phyloP scores from a whole-genome alignment of 2,329 filamentous ascomycete species.

The Neospermospora avenae region DNA sequence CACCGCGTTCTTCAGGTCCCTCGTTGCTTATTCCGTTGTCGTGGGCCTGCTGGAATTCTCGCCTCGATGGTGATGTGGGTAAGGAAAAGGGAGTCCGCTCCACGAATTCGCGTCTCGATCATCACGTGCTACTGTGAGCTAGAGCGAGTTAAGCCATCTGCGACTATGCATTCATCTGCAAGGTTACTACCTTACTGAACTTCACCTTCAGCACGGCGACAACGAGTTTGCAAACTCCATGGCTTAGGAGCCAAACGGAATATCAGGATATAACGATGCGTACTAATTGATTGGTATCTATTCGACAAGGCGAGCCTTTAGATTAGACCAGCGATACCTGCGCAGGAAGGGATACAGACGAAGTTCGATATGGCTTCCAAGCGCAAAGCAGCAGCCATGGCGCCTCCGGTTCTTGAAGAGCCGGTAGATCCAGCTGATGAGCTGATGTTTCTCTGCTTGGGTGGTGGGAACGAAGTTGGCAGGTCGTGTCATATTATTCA shows the following conservation, averaged over 20 bases:
- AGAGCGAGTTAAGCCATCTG: not conserved
- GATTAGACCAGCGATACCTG: not conserved
- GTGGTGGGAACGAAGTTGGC: slow-evolving; percentile 95
- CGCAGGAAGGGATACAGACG: not conserved
- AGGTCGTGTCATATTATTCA: slow-evolving; percentile 96
- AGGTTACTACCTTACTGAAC: too few relatives aligned
- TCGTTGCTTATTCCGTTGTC: not conserved
- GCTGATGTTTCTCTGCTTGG: slow-evolving; percentile 88
- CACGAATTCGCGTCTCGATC: not conserved
- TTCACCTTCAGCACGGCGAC: not conserved
- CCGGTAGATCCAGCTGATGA: slow-evolving; percentile 91
- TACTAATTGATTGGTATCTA: not conserved
- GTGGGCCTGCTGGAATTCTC: not conserved
- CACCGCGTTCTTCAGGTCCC: not conserved
- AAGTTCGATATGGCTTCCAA: slow-evolving; percentile 77
- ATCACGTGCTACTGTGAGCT: not conserved
- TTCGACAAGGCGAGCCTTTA: not conserved
- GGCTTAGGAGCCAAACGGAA: not conserved
- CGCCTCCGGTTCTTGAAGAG: slow-evolving; percentile 63
- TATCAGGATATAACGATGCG: not conserved
- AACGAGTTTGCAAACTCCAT: not conserved
- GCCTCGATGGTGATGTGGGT: not conserved
- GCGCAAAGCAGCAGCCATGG: slow-evolving; percentile 78
- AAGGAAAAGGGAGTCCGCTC: not conserved
- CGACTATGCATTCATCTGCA: not conserved